phyloP scores from a whole-genome alignment of 208 protist genomes.

The Trypanosomatidae sp. region DNA sequence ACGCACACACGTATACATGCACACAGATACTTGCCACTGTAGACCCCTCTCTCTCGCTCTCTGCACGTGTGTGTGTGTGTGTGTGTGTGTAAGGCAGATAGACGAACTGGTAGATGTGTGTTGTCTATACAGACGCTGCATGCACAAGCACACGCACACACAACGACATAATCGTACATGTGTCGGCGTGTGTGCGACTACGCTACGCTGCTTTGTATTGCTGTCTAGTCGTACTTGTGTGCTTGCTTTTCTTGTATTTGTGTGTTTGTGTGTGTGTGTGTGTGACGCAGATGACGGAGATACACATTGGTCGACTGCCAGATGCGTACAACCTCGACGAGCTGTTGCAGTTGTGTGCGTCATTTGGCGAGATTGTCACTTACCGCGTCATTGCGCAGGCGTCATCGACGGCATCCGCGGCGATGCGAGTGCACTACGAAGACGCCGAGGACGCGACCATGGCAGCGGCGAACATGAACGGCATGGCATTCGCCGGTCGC shows the following conservation, averaged over 20 bases:
- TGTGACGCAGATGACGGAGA: not conserved
- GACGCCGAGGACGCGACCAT: slow-evolving; percentile 36
- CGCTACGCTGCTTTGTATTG: no score
- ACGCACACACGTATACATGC: no score
- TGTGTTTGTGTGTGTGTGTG: not conserved
- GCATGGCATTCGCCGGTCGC: slow-evolving; percentile 45
- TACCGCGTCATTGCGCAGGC: slow-evolving; percentile 8
- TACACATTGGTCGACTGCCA: slow-evolving; percentile 29
- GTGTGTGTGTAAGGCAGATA: no score
- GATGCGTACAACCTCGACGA: slow-evolving; percentile 19
- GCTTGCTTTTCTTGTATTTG: slow-evolving; percentile 1
- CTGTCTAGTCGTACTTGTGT: not conserved
- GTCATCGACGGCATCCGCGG: not conserved
- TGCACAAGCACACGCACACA: no score
- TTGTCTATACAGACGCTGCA: no score
- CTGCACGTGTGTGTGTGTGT: no score
- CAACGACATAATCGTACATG: no score
- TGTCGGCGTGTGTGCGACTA: no score
- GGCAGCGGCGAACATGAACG: slow-evolving; percentile 54
- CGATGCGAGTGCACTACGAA: slow-evolving; percentile 28
- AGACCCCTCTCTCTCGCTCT: no score
- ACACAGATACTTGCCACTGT: no score
- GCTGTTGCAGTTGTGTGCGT: slow-evolving; percentile 47
- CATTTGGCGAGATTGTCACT: slow-evolving; percentile 46
- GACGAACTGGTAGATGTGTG: no score